phyloP scores from a whole-genome alignment of 345 rosid species.

The Kandelia obovata region DNA sequence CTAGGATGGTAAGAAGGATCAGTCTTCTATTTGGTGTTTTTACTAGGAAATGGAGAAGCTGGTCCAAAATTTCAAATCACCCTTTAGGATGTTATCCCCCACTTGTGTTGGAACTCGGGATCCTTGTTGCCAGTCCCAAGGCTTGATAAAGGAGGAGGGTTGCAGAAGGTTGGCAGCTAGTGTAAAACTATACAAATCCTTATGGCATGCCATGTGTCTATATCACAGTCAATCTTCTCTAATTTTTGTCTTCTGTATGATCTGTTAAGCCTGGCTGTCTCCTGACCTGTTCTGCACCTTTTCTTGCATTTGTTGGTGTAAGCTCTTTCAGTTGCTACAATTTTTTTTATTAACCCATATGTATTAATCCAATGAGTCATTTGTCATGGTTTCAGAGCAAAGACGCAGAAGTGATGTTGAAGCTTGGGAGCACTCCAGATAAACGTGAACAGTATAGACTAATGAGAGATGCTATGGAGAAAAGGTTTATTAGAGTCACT shows the following conservation, averaged over 20 bases:
- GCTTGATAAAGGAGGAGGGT: too few species aligned
- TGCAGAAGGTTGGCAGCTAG: too few species aligned
- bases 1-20: not conserved
- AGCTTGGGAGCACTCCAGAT: conserved; percentile 91
- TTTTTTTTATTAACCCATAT: not conserved
- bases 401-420: conserved; percentile 94
- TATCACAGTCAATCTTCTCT: too few species aligned
- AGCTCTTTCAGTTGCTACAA: not conserved
- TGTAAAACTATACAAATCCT: too few species aligned
- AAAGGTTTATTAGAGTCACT: conserved; percentile 74
- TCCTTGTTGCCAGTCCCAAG: too few species aligned
- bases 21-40: not conserved
- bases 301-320: not conserved
- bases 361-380: not conserved
- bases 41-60: not conserved
- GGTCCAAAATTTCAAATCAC: not conserved
- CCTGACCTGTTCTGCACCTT: not conserved
- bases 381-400: conserved; percentile 50
- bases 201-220: too few species aligned
- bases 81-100: not conserved
- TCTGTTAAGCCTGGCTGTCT: too few species aligned
- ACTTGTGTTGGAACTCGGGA: not conserved
- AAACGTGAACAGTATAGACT: conserved; percentile 80
- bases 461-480: conserved; percentile 98
- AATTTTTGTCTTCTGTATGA: too few species aligned